Base-by-base conservation (phyloP, 108 stramenopile species). In the Cyclotella kingstonii region DNA sequence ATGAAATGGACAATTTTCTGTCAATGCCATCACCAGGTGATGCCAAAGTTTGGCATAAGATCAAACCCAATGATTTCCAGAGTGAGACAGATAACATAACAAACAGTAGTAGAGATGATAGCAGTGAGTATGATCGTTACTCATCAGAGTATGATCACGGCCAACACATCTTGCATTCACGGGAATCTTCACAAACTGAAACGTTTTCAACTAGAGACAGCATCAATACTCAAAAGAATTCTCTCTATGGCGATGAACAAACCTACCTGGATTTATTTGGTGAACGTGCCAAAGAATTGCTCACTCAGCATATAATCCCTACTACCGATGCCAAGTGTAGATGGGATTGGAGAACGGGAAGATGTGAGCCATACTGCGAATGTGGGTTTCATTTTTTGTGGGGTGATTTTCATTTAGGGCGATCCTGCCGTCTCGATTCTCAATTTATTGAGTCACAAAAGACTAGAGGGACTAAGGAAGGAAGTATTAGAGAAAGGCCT, bases 181-280 rank as follows among this genome's bases (percentile, higher is more conserved):
- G n/a, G n/a, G n/a, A n/a, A n/a, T n/a, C n/a, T n/a, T n/a, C n/a
- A n/a, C n/a, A n/a, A n/a, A n/a, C n/a, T n/a, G n/a, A n/a, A n/a
- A n/a, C n/a, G n/a, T n/a, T n/a, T n/a, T n/a, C n/a, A n/a, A n/a
- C 11, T 36, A 9, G 7, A 9, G 36, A 36, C 36, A 36, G 9
- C 36, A 11, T 36, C 36, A 36, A 36, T 11, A 7, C 7, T 7
- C 7, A 11, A 7, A 11, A 7, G 36, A 7, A 9, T 7, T 9
- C 7, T 36, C 36, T 11, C 29, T 36, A 80, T 36, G 71, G 74
- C 12, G 84, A 90, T 46, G 85, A 91, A 43, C 72, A 80, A 48
- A 89, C 88, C 1, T 74, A 82, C 11, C 77, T 93, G 21, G 91
- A 93, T 63, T 57, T 84, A 34, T 93, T 93, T 59, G 88, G 91